These are phyloP conservation scores for Syzygium aqueum DNA, from an alignment of 345 rosid genomes.

Conservation along the genomic window DNA sequence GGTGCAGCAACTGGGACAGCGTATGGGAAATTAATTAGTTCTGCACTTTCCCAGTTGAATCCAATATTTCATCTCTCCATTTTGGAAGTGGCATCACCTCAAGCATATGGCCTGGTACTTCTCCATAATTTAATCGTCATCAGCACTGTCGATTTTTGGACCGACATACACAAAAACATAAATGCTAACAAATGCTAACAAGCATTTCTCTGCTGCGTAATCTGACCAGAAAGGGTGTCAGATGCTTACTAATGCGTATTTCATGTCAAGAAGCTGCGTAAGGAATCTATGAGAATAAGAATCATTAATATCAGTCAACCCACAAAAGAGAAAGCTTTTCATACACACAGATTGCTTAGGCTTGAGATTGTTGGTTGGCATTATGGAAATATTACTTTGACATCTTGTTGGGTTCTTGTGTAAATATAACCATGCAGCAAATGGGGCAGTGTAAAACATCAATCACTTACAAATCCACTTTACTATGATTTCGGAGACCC, in stretches of 20 bases:
- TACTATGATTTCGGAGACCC: neutral
- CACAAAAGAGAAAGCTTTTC: neutral
- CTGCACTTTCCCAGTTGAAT: constrained; percentile 45
- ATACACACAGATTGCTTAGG: neutral
- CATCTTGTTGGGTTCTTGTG: neutral
- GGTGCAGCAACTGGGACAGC: constrained; percentile 98
- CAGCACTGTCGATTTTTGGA: neutral
- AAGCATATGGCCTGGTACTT: constrained; percentile 93
- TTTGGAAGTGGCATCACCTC: constrained; percentile 88
- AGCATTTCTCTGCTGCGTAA: neutral
- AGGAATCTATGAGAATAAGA: neutral
- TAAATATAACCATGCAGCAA: neutral
- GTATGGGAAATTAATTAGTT: constrained; percentile 72
- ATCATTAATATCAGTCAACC: neutral
- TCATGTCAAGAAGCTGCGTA: neutral
- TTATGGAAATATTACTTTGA: neutral
- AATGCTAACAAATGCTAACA: neutral
- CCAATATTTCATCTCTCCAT: constrained; percentile 46
- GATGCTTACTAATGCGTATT: neutral
- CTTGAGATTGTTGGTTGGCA: neutral
- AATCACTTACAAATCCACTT: neutral
- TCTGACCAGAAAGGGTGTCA: neutral
- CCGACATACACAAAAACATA: neutral
- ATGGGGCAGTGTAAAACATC: neutral
- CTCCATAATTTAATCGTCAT: constrained; percentile 2